A percentile compares a stretch with the other conserved stretches of the same genome.
These are phyloP conservation scores for Apiotrichum laibachii DNA, from an alignment of 1,284 basidiomycete species.

Conservation along the genomic window DNA sequence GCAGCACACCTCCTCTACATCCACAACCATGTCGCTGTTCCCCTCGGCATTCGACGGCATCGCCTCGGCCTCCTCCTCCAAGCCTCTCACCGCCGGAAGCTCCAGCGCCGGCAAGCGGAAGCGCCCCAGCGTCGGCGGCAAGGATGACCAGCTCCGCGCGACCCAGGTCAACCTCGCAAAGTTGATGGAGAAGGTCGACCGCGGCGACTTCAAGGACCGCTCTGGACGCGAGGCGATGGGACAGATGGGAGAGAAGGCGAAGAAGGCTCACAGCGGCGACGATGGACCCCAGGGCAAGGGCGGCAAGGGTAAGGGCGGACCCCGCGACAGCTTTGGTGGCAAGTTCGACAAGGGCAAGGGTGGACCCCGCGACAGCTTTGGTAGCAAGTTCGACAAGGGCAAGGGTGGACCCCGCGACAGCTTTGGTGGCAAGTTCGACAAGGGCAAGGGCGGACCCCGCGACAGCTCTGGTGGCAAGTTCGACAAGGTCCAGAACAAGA, in stretches of 20 bases:
- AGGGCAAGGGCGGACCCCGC: slow-evolving; percentile 4
- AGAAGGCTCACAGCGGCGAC: slow-evolving; percentile 14
- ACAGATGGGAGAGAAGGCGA: slow-evolving; percentile 41
- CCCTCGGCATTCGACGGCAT: slow-evolving; percentile 40
- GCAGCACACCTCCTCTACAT: slow-evolving; percentile 1
- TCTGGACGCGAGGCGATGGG: slow-evolving; percentile 24
- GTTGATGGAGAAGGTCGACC: slow-evolving; percentile 63
- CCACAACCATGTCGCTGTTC: slow-evolving; percentile 42
- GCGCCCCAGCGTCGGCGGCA: slow-evolving; percentile 52
- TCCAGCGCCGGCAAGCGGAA: slow-evolving; percentile 62
- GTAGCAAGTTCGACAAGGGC: slow-evolving; percentile 2
- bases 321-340: too few species aligned
- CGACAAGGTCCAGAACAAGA: slow-evolving; percentile 1
- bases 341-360: slow-evolving; percentile 5
- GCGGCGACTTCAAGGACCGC: slow-evolving; percentile 42
- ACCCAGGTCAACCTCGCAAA: slow-evolving; percentile 72
- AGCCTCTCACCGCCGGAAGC: slow-evolving; percentile 1
- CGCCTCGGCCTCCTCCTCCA: slow-evolving; percentile 20
- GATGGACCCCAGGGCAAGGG: slow-evolving; percentile 20
- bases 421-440: slow-evolving; percentile 5
- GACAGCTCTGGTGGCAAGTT: neutral
- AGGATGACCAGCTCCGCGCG: slow-evolving; percentile 44
- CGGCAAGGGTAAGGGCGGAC: slow-evolving; percentile 6
- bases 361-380: too few species aligned
- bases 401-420: too few species aligned